Percentiles rank a stretch among this genome's conserved stretches.
phyloP scores from a whole-genome alignment of 2,329 filamentous ascomycete genomes.

The Phaeosphaeriaceae sp. region DNA sequence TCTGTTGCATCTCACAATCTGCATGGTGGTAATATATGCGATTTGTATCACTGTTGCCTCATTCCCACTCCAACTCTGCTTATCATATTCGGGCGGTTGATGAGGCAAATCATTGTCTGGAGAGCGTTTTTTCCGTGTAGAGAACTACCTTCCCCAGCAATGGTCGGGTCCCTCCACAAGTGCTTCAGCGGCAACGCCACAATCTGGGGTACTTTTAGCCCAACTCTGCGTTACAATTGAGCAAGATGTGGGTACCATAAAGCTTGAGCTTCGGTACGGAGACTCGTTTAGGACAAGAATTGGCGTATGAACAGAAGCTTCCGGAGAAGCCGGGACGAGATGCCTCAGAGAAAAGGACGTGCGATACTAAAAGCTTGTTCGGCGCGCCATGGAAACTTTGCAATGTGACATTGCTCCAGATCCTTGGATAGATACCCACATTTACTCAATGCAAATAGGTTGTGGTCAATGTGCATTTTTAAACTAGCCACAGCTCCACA shows the following conservation, averaged over 20 bases:
- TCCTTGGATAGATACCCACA: constrained; percentile 19
- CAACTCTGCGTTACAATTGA: not conserved
- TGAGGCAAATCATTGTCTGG: not conserved
- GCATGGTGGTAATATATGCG: constrained; percentile 1
- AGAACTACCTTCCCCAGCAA: not conserved
- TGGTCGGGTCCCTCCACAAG: not conserved
- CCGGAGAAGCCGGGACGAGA: constrained; percentile 45
- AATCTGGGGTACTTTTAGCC: not conserved
- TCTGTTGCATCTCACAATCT: constrained; percentile 7
- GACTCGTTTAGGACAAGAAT: constrained; percentile 5
- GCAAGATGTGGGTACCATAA: too few relatives aligned
- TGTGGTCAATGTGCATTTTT: not conserved
- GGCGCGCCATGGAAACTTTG: constrained; percentile 22
- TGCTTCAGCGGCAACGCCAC: not conserved
- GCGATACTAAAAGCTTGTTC: constrained; percentile 25
- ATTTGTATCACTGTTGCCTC: not conserved
- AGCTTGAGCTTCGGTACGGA: too few relatives aligned
- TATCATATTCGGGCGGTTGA: not conserved
- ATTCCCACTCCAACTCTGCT: too few relatives aligned
- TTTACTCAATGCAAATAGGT: constrained; percentile 5
- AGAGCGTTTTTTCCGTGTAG: not conserved
- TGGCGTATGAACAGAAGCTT: constrained; percentile 20
- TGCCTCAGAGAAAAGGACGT: constrained; percentile 32
- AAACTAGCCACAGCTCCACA: too few relatives aligned
- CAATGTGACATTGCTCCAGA: constrained; percentile 31